A percentile compares a stretch with the other conserved stretches of the same genome.
Conservation (phyloP, 2,329 filamentous ascomycete genomes). For the Pseudonectria buxi region DNA sequence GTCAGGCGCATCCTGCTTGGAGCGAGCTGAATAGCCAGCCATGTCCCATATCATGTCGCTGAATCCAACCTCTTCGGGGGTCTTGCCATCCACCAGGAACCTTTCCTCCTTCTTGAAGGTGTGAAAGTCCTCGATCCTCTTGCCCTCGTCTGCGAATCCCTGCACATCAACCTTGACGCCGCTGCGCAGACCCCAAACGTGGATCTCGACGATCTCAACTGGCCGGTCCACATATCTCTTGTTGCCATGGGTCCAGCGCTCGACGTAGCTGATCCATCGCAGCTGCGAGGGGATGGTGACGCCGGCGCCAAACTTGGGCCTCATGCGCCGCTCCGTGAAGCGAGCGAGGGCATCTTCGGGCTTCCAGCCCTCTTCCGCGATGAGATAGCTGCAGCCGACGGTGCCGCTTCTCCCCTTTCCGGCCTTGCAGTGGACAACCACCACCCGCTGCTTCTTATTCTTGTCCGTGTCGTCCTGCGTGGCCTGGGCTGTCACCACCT, state of each 20-base stretch:
- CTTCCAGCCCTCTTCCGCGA: conserved; percentile 68
- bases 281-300: conserved; percentile 91
- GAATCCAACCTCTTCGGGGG: conserved; percentile 42
- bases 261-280: conserved; percentile 81
- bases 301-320: conserved; percentile 78
- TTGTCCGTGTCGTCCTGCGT: conserved; percentile 23
- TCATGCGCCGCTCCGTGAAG: conserved; percentile 79
- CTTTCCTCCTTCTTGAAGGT: conserved; percentile 70
- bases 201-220: conserved; percentile 81
- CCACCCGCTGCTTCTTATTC: conserved; percentile 51
- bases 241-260: conserved; percentile 68
- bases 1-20: conserved; percentile 30
- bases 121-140: conserved; percentile 76
- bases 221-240: conserved; percentile 78
- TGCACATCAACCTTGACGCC: conserved; percentile 84
- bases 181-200: conserved; percentile 80
- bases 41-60: conserved; percentile 49
- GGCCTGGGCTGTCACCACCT: no score
- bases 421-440: conserved; percentile 94
- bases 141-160: conserved; percentile 82
- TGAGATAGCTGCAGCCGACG: conserved; percentile 79
- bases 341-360: conserved; percentile 45
- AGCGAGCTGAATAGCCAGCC: conserved; percentile 31
- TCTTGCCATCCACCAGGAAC: conserved; percentile 54
- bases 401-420: conserved; percentile 92